Base-by-base conservation (phyloP, 768 basidiomycete species). In the Suillus sp. region DNA sequence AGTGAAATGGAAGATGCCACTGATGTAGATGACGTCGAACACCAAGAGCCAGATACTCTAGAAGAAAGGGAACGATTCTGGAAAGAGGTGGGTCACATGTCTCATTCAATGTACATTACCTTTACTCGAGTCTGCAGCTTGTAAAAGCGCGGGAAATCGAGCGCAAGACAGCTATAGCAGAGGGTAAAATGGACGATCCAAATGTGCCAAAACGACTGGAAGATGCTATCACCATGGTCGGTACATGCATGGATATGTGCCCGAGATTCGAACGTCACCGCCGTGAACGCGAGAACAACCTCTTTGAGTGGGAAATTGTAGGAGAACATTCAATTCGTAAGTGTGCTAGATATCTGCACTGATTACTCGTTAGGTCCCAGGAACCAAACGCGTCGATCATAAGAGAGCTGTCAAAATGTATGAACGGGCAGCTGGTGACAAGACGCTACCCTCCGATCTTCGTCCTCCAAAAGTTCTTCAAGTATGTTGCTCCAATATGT, bases 231-330 rank as follows among this genome's bases (percentile, higher is more conserved):
- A 90, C 89, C n/a, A 89, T 98, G 73, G 86, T 92, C 16, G 96
- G 96, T 27, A 96, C 94, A 1, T 99, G 96, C 71, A 77, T 82
- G 78, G 90, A 92, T 64, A 97, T 98, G 95, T 98, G 96, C 72
- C 95, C 96, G 3, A 86, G 91, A 47, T 97, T 93, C 70, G 96
- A 99, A 75, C 84, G 92, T 32, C 95, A 96, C 74, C 84, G 94
- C 66, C 84, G 96, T 42, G 94, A 98, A 73, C 84, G 89, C 65
- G 92, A 95, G 73, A 92, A 92, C 73, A 92, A 94, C 68, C 81
- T 98, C 1, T 90, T 91, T 65, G 85, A 88, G 68, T 91, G 89
- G 85, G 95, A 97, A 79, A 86, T 83, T 65, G 93, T 96, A 77
- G 66, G 91, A 10, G 43, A 60, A 54, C 34, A 62, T 64, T 30